phyloP scores from a whole-genome alignment of 2,329 filamentous ascomycete genomes.

The Ophiostoma sp. region DNA sequence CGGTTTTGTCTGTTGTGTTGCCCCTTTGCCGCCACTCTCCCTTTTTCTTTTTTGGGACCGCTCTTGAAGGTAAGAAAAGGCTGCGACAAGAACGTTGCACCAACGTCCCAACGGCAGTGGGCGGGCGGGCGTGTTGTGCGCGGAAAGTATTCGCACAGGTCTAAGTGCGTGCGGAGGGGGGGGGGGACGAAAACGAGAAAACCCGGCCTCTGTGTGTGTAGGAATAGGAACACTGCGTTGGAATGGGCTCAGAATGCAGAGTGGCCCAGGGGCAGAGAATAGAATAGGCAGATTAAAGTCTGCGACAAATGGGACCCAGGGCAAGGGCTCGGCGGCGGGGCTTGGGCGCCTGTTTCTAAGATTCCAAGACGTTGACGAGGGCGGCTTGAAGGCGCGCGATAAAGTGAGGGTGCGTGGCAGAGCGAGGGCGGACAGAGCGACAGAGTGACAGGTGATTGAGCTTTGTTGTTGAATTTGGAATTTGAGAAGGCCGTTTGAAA shows the following conservation, averaged over 20 bases:
- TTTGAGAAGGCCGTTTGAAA: background rate
- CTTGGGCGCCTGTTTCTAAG: background rate
- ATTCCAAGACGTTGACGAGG: background rate
- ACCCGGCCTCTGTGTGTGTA: background rate
- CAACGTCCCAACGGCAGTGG: slow-evolving; percentile 11
- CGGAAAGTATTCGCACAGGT: background rate
- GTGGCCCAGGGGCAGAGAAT: slow-evolving; percentile 33
- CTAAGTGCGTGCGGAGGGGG: background rate
- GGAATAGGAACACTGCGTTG: background rate
- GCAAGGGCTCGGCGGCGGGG: slow-evolving; percentile 19
- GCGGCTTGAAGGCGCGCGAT: background rate
- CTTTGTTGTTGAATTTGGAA: slow-evolving; percentile 12
- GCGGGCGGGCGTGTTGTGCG: background rate
- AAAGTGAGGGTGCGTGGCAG: background rate
- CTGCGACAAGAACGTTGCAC: slow-evolving; percentile 8
- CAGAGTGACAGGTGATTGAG: background rate
- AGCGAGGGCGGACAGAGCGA: background rate
- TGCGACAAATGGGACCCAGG: slow-evolving; percentile 38
- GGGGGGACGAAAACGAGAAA: background rate
- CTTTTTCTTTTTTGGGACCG: background rate
- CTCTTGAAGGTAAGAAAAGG: background rate
- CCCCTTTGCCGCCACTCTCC: background rate
- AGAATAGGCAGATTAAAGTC: slow-evolving; percentile 40
- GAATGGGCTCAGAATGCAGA: slow-evolving; percentile 24
- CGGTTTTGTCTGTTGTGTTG: slow-evolving; percentile 1